A percentile compares a stretch with the other conserved stretches of the same genome.
Conservation (phyloP, 495 filamentous ascomycete genomes). For the Neurospora africana region DNA sequence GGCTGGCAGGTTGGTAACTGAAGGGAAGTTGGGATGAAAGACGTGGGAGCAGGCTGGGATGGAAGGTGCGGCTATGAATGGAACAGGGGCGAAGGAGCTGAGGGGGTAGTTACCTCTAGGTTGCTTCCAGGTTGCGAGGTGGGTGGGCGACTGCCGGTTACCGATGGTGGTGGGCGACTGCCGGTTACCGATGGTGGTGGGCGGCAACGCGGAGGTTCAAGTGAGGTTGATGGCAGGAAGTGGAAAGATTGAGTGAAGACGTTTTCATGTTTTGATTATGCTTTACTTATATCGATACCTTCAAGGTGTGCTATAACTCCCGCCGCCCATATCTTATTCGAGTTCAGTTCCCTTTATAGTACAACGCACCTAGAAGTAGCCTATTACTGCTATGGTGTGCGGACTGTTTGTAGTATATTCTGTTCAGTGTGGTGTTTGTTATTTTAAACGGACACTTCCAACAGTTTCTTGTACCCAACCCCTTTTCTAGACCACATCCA, state of each 20-base stretch:
- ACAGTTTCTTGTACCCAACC: not conserved
- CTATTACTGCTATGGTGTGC: not conserved
- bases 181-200: not conserved
- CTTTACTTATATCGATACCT: not conserved
- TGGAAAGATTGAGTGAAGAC: not conserved
- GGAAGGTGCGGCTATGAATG: slow-evolving; percentile 1
- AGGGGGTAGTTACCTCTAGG: not conserved
- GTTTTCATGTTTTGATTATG: not conserved
- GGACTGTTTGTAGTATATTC: not conserved
- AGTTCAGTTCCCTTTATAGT: not conserved
- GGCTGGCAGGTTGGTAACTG: not conserved
- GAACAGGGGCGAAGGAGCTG: not conserved
- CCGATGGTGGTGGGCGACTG: not conserved
- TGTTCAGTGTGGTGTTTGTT: not conserved
- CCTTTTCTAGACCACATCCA: not conserved
- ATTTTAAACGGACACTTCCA: not conserved
- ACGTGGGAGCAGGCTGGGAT: not conserved
- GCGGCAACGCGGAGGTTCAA: not conserved
- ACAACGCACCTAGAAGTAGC: not conserved
- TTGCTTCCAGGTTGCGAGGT: not conserved
- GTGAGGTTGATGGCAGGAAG: not conserved
- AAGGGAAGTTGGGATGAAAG: not conserved
- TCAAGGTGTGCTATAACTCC: not conserved
- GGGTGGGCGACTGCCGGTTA: not conserved
- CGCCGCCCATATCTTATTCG: not conserved